Base-by-base conservation (phyloP, 1,284 basidiomycete genomes). In the Cronartium quercuum region DNA sequence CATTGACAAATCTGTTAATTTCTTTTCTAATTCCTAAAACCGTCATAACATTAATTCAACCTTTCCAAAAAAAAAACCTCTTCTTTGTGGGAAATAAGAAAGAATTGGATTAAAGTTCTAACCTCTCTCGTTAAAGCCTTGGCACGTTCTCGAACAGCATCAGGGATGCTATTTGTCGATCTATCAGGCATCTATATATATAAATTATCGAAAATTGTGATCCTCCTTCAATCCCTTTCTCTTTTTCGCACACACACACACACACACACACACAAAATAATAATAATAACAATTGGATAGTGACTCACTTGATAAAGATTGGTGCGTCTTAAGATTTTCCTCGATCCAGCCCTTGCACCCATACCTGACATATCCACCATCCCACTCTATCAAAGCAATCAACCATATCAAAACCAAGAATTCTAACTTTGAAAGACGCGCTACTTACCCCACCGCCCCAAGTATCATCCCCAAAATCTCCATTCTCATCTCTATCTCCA, bases 401-500 rank as follows among this genome's bases (percentile, higher is more conserved):
- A 6, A 51, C 47, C 24, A 1, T 18, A 51, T n/a, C 82, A 81
- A 6, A 80, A 81, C 9, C 82, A 83, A 34, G 81, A 80, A n/a
- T n/a, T n/a, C n/a, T n/a, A n/a, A n/a, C n/a, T n/a, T n/a, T n/a
- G n/a, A n/a, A n/a, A 12, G 82, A 78, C 0, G 82, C 1, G 13
- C 24, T 13, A 18, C 82, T 82, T 1, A 80, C 81, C 21, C 82
- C 82, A 35, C 82, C 82, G 2, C 80, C 79, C 81, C 81, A 83
- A 9, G 78, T 80, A 73, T 83, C 83, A 2, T 82, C 82, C 5
- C 82, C 82, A 0, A 78, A 77, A 63, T 83, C 82, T 21, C 77
- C 74, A 63, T 83, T 77, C 10, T 78, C 78, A 68, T 82, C 81
- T 5, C 77, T 77, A 70, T 82, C 80, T 13, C 82, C 82, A 42